phyloP scores from a whole-genome alignment of 208 protist genomes.

The Blechomonas ayalai region DNA sequence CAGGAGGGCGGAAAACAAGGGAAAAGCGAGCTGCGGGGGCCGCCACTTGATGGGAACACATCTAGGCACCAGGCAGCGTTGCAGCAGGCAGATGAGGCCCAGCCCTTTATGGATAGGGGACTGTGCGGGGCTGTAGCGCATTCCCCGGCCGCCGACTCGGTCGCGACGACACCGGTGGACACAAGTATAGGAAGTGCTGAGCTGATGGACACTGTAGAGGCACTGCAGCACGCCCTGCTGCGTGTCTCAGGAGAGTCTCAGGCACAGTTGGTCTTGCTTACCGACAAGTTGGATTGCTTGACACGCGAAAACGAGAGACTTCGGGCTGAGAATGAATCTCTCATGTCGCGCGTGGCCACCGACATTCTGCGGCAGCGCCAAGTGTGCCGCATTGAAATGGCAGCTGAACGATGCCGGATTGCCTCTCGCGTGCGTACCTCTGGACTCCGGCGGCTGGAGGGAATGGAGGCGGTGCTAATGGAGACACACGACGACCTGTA shows the following conservation, averaged over 20 bases:
- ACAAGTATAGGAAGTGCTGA: too few species aligned
- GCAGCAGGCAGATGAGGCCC: too few species aligned
- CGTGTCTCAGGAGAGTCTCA: slow-evolving; percentile 45
- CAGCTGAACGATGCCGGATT: slow-evolving; percentile 36
- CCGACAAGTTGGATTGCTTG: slow-evolving; percentile 28
- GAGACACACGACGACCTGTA: slow-evolving; percentile 82
- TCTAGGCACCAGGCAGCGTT: too few species aligned
- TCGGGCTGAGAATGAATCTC: slow-evolving; percentile 43
- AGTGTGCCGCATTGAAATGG: slow-evolving; percentile 67
- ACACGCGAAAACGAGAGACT: slow-evolving; percentile 21
- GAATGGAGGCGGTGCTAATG: slow-evolving; percentile 62
- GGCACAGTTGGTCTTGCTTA: slow-evolving; percentile 36
- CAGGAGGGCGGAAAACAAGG: too few species aligned
- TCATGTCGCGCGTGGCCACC: slow-evolving; percentile 64
- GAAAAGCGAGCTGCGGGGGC: too few species aligned
- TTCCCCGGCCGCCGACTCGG: too few species aligned
- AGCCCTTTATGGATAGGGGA: too few species aligned
- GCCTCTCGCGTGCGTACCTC: slow-evolving; percentile 44
- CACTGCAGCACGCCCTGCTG: slow-evolving; percentile 40
- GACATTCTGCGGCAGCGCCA: slow-evolving; percentile 71
- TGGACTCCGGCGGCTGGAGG: slow-evolving; percentile 59
- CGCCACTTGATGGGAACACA: too few species aligned
- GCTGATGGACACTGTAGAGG: slow-evolving; percentile 54
- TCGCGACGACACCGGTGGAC: too few species aligned
- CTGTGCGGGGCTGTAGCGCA: too few species aligned